These are phyloP conservation scores for Wickerhamomyces subpelliculosus DNA, from an alignment of 805 yeast species.

Conservation along the genomic window DNA sequence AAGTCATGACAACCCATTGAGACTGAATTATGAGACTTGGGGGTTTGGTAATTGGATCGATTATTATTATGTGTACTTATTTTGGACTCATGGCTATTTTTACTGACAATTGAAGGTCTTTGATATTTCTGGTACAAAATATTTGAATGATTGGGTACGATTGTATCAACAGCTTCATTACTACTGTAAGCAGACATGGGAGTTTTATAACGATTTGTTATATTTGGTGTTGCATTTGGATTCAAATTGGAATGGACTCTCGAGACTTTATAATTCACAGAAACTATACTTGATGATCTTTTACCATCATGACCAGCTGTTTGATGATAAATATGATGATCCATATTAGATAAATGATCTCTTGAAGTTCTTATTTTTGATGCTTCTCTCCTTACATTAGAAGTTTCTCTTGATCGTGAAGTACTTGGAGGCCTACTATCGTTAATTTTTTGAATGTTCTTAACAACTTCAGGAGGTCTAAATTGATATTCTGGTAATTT, in stretches of 20 bases:
- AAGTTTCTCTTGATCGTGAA: slow-evolving; percentile 11
- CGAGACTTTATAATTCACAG: neutral
- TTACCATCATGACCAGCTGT: slow-evolving; percentile 5
- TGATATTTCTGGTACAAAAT: slow-evolving; percentile 14
- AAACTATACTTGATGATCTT: neutral
- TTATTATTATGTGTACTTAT: neutral
- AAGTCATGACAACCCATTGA: slow-evolving; percentile 17
- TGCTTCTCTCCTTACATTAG: too few relatives aligned
- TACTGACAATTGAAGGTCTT: neutral
- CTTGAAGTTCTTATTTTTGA: too few relatives aligned
- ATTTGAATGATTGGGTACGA: slow-evolving; percentile 12
- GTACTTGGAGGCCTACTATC: neutral
- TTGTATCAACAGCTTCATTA: slow-evolving; percentile 12
- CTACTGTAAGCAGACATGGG: slow-evolving; percentile 12
- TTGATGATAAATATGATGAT: too few relatives aligned
- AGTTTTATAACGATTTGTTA: neutral
- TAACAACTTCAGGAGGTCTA: slow-evolving; percentile 11
- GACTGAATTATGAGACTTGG: slow-evolving; percentile 1
- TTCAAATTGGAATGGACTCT: neutral
- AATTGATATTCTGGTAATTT: neutral
- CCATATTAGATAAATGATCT: too few relatives aligned
- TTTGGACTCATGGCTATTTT: neutral
- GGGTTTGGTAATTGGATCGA: too few relatives aligned
- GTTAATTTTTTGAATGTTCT: slow-evolving; percentile 7
- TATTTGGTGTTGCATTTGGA: neutral